A percentile compares a stretch with the other conserved stretches of the same genome.
Evolutionary conservation across 2,329 filamentous ascomycete species (phyloP).

Genomic region (Sarocladiaceae sp.): DNA sequence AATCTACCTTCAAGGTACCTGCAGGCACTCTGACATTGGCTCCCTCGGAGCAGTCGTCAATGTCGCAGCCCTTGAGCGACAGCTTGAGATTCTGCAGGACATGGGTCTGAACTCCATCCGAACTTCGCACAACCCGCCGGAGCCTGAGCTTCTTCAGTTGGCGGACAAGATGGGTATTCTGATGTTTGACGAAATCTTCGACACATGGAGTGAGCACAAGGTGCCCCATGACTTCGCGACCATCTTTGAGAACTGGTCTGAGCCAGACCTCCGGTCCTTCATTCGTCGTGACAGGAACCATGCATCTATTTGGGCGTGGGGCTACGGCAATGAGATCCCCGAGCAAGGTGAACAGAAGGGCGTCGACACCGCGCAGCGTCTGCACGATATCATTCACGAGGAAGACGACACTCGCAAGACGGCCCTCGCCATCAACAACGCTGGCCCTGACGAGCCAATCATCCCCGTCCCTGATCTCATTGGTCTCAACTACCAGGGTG

Average conservation of each 20-base stretch:
- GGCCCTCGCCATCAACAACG: conserved; percentile 43
- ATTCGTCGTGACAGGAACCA: conserved; percentile 52
- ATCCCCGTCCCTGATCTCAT: conserved; percentile 39
- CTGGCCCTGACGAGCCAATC: conserved; percentile 33
- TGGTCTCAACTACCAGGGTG: conserved; percentile 52
- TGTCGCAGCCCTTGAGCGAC: conserved; percentile 39
- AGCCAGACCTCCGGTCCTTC: conserved; percentile 46
- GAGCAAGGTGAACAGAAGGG: conserved; percentile 37
- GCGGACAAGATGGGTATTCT: conserved; percentile 45
- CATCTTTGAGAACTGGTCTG: conserved; percentile 49
- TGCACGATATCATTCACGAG: conserved; percentile 36
- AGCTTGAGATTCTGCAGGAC: conserved; percentile 43
- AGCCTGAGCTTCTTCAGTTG: conserved; percentile 43
- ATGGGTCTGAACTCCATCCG: conserved; percentile 47
- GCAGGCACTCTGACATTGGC: conserved; percentile 48
- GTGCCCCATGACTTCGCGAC: conserved; percentile 43
- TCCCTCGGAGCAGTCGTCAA: conserved; percentile 48
- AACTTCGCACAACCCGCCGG: conserved; percentile 50
- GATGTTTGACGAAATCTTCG: conserved; percentile 50
- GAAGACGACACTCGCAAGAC: conserved; percentile 44
- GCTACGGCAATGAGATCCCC: conserved; percentile 48
- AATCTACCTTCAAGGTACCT: conserved; percentile 41
- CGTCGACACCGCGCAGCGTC: conserved; percentile 24
- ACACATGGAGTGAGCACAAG: conserved; percentile 42
- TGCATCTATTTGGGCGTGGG: conserved; percentile 48